Evolutionary conservation across 2,329 filamentous ascomycete species (phyloP).

Genomic region (Phialemonium atrogriseum): DNA sequence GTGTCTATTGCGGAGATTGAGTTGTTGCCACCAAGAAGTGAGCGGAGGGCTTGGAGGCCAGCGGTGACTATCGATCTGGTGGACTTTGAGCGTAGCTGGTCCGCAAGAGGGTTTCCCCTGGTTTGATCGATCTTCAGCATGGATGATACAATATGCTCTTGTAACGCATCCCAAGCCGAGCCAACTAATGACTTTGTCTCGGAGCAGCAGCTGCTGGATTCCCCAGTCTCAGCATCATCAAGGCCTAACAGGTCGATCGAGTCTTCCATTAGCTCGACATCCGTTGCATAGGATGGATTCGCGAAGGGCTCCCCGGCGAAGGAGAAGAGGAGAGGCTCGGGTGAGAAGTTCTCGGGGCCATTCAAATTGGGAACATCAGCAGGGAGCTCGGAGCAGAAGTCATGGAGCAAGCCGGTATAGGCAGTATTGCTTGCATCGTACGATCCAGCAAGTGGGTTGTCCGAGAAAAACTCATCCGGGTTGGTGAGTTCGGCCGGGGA

Average conservation of each 20-base stretch:
- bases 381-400: conserved; percentile 32
- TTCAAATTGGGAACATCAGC: conserved; percentile 28
- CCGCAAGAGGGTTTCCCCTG: conserved; percentile 31
- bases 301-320: conserved; percentile 23
- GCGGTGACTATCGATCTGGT: conserved; percentile 27
- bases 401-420: conserved; percentile 19
- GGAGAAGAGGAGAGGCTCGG: conserved; percentile 27
- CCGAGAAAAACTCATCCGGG: conserved; percentile 23
- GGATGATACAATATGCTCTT: conserved; percentile 37
- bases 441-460: conserved; percentile 17
- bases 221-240: conserved; percentile 7
- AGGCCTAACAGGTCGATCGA: conserved; percentile 10
- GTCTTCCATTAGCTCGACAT: conserved; percentile 27
- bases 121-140: conserved; percentile 31
- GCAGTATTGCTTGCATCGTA: conserved; percentile 13
- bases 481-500: too few species aligned
- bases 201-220: conserved; percentile 15
- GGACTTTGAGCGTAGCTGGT: conserved; percentile 30
- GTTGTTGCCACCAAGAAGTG: conserved; percentile 28
- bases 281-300: conserved; percentile 24
- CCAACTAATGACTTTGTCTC: conserved; percentile 31
- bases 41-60: conserved; percentile 33
- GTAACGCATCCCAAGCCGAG: conserved; percentile 35
- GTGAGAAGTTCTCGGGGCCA: conserved; percentile 17
- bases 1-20: conserved; percentile 31